Percentiles rank a stretch among this genome's conserved stretches.
Conservation (phyloP, 495 filamentous ascomycete genomes). For the Xylaria intraflava region DNA sequence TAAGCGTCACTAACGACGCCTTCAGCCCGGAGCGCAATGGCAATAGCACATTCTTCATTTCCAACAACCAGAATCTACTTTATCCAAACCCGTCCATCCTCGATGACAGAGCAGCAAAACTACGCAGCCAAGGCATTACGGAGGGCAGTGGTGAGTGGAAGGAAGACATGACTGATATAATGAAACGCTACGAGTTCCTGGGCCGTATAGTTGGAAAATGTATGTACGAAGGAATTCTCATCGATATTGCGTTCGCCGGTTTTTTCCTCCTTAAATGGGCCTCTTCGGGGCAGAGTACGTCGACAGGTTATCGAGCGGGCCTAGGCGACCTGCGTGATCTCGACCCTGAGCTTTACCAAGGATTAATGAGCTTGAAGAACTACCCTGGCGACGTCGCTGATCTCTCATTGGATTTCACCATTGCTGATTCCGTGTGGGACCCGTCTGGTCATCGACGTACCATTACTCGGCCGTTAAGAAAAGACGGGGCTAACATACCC, state of each 20-base stretch:
- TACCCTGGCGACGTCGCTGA: constrained; percentile 75
- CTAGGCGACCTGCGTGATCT: constrained; percentile 91
- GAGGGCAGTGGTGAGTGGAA: constrained; percentile 50
- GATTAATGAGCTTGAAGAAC: constrained; percentile 82
- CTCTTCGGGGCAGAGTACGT: constrained; percentile 53
- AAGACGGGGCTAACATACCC: constrained; percentile 63
- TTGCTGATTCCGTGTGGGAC: constrained; percentile 67
- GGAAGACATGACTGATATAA: constrained; percentile 51
- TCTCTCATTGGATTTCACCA: constrained; percentile 82
- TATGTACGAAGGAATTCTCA: constrained; percentile 93
- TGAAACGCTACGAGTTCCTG: constrained; percentile 82
- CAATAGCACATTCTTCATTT: constrained; percentile 57
- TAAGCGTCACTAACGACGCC: constrained; percentile 80
- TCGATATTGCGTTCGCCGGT: constrained; percentile 87
- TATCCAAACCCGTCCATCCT: constrained; percentile 82
- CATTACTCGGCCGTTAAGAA: constrained; percentile 66
- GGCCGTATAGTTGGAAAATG: constrained; percentile 94
- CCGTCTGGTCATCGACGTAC: constrained; percentile 44
- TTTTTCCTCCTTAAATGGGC: constrained; percentile 98
- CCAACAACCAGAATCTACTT: constrained; percentile 82
- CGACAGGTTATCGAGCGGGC: constrained; percentile 74
- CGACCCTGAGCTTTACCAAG: constrained; percentile 89
- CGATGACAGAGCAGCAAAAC: constrained; percentile 60
- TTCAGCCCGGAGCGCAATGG: constrained; percentile 46
- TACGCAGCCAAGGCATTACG: constrained; percentile 46